phyloP scores from a whole-genome alignment of 306 rosid genomes.

The Begonia peltatifolia region DNA sequence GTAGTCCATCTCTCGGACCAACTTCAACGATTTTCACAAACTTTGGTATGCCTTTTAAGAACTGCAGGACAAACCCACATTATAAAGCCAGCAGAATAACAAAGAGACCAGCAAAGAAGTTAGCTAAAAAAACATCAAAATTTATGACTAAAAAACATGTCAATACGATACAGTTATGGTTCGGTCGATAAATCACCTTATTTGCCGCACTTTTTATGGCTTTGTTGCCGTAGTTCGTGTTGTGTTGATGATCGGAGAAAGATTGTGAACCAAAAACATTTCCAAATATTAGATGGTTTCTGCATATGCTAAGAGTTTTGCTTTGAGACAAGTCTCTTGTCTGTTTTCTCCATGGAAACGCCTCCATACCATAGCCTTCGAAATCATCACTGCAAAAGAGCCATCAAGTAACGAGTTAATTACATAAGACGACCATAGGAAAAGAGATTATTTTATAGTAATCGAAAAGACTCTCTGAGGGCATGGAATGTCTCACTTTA shows the following conservation, averaged over 20 bases:
- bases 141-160: background rate
- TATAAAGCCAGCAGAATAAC: conserved; percentile 3
- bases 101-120: background rate
- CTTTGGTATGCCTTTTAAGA: conserved; percentile 44
- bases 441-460: no score
- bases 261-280: conserved; percentile 30
- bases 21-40: conserved; percentile 90
- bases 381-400: conserved; percentile 40
- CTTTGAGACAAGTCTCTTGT: conserved; percentile 30
- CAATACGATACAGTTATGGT: background rate
- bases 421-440: no score
- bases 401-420: no score
- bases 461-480: no score
- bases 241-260: conserved; percentile 23
- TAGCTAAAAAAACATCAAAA: background rate
- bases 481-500: no score
- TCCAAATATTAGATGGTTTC: conserved; percentile 23
- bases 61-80: conserved; percentile 25
- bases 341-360: conserved; percentile 63
- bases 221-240: conserved; percentile 17
- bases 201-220: conserved; percentile 16
- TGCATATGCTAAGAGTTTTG: conserved; percentile 23
- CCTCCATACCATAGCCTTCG: conserved; percentile 34
- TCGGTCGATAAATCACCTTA: conserved; percentile 31
- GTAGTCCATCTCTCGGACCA: conserved; percentile 95